Base-by-base conservation (phyloP, 1,284 basidiomycete species). In the Caloboletus inedulis region DNA sequence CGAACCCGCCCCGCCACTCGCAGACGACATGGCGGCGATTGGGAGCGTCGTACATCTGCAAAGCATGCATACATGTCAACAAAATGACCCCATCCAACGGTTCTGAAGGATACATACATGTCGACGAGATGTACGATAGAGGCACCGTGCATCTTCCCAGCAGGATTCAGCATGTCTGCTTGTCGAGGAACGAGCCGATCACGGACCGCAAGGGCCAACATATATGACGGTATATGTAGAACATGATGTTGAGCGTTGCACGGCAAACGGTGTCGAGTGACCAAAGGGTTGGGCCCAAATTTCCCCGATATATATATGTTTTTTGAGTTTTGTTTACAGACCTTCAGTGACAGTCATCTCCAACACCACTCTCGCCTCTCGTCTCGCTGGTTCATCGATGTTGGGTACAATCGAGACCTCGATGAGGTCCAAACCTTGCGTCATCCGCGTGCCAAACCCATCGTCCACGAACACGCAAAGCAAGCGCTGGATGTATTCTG, bases 91-190 rank as follows among this genome's bases (percentile, higher is more conserved):
- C n/a, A 16, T 16, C 13, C 8, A 23, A 18, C 25, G 23, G 43
- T 18, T 18, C 18, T 7, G 27, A 41, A 3, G 13, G 12, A 43
- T 18, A 55, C 77, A 40, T 53, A 79, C 80, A 76, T 48, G 57
- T 82, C 81, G 35, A 82, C 70, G 1, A 84, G 64, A 57, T 73
- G 76, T 4, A 75, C 73, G 45, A 72, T 70, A 57, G 80, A 82
- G 27, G 75, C 81, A 16, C 81, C 80, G 42, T 83, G 81, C 35
- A 82, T 60, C 25, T 60, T 75, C 16, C 71, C 74, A 4, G 50
- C 60, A 0, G 70, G 63, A 51, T 82, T 80, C 18, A 79, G 46
- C 78, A 82, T 81, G 53, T 82, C 80, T 82, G 51, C 30, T 14
- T 13, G 41, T 46, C 42, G 30, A 14, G 46, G 8, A 49, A 30